Evolutionary conservation across 2,329 filamentous ascomycete species (phyloP), one percentile per base, ranked within the genome.

Genomic region (Lasiodiplodia sp.): DNA sequence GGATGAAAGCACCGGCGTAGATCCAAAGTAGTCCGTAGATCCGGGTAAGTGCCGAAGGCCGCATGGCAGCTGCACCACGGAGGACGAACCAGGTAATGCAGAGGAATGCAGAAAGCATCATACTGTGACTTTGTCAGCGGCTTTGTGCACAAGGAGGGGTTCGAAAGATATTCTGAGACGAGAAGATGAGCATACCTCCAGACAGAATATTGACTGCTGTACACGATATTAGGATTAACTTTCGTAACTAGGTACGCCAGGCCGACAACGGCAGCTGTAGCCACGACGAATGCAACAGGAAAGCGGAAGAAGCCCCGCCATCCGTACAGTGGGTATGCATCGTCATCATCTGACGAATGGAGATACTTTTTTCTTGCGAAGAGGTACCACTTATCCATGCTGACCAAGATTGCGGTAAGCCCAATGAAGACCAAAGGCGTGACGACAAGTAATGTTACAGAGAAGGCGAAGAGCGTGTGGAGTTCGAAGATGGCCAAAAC

Each of bases 141-240:
- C 5, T 47, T 66, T 12, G 21, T 2, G 44, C 38, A 25, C 4
- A 38, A 40, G 6, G 4, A 23, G 16, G 11, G 31, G 16, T 5
- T 23, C 3, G 34, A 25, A 25, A 58, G 25, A 21, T 44, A 58
- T 44, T 16, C 4, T 11, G 6, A 47, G 23, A 18, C 11, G 14
- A 49, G 25, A 52, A 44, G 11, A 49, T n/a, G n/a, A 47, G 63
- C 60, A 21, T 75, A 81, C 79, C 78, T 80, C 93, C 94, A 97
- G 75, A 97, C 91, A 5, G 92, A 86, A 77, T 96, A 98, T 58
- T 90, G 87, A 74, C 92, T 96, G 80, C 93, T 94, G 81, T 97
- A 96, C n/a, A 96, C 84, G 73, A 98, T 93, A 74, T 93, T 87
- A 1, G 95, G 94, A 76, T 98, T 98, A 76, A 95, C 82, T 79